A percentile compares a stretch with the other conserved stretches of the same genome.
phyloP scores from a whole-genome alignment of 495 filamentous ascomycete genomes.

The Neurospora sp. region DNA sequence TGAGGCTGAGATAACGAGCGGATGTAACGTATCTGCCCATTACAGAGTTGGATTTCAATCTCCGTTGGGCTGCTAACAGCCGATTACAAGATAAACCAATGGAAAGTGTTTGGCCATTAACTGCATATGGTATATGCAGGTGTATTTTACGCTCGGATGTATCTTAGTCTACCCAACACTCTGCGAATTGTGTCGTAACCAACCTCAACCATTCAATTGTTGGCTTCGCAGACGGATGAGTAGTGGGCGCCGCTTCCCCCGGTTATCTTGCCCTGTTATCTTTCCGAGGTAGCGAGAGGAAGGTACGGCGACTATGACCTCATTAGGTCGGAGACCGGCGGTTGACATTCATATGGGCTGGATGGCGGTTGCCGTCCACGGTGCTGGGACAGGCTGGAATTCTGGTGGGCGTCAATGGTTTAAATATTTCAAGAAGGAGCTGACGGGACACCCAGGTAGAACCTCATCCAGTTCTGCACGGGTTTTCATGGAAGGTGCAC shows the following conservation, averaged over 20 bases:
- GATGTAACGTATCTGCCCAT: neutral
- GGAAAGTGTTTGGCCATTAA: neutral
- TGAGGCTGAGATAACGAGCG: neutral
- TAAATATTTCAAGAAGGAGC: neutral
- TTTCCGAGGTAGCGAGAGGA: neutral
- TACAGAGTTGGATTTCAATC: neutral
- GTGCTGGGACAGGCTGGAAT: neutral
- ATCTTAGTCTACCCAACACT: neutral
- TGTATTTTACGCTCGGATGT: neutral
- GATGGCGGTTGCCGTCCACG: neutral
- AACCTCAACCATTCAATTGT: neutral
- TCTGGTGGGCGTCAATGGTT: neutral
- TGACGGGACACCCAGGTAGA: neutral
- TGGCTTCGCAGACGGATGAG: neutral
- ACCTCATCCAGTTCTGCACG: neutral
- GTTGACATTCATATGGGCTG: neutral
- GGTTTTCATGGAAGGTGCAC: neutral
- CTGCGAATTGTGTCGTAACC: neutral
- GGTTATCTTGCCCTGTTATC: neutral
- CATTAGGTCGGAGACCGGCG: neutral
- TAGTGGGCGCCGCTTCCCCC: neutral
- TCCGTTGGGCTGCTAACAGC: neutral
- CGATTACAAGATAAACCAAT: neutral
- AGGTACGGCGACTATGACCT: neutral
- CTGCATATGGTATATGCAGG: neutral